Base-by-base conservation (phyloP, 495 filamentous ascomycete genomes). In the Penicillium parvum region DNA sequence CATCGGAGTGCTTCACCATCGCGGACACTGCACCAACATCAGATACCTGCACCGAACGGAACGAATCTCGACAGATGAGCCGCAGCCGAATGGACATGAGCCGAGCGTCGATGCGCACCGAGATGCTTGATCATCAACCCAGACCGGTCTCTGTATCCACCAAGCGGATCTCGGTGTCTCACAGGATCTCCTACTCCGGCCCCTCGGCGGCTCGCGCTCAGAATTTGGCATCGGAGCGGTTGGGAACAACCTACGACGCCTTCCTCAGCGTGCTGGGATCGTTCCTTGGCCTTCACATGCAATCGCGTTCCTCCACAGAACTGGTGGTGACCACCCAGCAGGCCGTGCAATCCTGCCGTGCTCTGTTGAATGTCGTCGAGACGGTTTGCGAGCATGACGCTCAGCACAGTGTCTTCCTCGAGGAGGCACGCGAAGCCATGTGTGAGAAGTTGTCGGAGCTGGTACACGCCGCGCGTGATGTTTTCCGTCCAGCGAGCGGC, bases 221-320 rank as follows among this genome's bases (percentile, higher is more conserved):
- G 21, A 78, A 77, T 43, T 66, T 85, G 29, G 81, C 80, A 1
- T 83, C 80, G 3, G 72, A 76, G 43, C 83, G 82, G 47, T 76
- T 98, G 22, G 81, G 78, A 47, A 68, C 74, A 27, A 81, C 82
- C 21, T 90, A 96, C 63, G 90, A 98, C 65, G 73, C 74, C 10
- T 94, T 96, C 60, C 74, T 98, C 23, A 88, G 90, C 20, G 83
- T 85, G 52, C 77, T 97, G 32, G 90, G 86, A 27, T 89, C 85
- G 7, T 95, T 96, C 57, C 90, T 96, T 64, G 92, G 94, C 10
- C 71, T 95, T 21, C 88, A 95, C 51, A 75, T 95, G 40, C 88
- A 96, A 57, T 89, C 88, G 6, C 85, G 90, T 43, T 91, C 90
- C 12, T 84, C 88, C 14, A 78, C 85, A 0, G 88, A 95, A 52